Evolutionary conservation across 192 early-diverging fungal species (phyloP), one percentile per base, ranked within the genome.

Genomic region (Coemansia sp.): DNA sequence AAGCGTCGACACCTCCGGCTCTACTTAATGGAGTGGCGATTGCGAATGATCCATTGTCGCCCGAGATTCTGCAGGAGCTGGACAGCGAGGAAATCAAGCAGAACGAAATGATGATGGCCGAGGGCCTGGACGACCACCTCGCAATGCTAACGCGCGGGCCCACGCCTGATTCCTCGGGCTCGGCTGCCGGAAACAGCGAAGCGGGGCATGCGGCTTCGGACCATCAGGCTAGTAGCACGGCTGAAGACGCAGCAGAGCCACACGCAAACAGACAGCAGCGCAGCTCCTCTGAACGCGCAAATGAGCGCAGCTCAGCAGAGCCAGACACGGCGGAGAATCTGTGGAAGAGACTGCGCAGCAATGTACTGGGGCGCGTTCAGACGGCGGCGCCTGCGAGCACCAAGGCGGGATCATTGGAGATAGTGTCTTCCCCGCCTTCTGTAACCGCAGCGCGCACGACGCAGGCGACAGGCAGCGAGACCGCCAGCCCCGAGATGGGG

Each of bases 21-120:
- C 55, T 19, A 30, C 8, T 13, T 10, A 25, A 29, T 19, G 64
- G 56, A 6, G 6, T 36, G 45, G 27, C 62, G 23, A 36, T 45
- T 24, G 6, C 28, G 23, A 22, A 19, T 11, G 52, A 45, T 6
- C 51, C 65, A 5, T 1, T 16, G 35, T 62, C 64, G 60, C 70
- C 71, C 10, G 60, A 65, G 65, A 36, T 69, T 11, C 42, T 67
- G 36, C 55, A 22, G 4, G 71, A 61, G 35, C 67, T 67, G 58
- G 70, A 77, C 59, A 65, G 64, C 42, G 68, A 67, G 28, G 77
- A 80, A 24, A 65, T 70, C 55, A 66, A 55, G 58, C 68, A 71
- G 59, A 65, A 62, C 65, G 77, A 80, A 60, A 55, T 60, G 16
- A 67, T 80, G 68, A 80, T 80, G 77, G 64, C 64, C 35, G 69